These are phyloP conservation scores for Gynochthodes officinalis DNA, from an alignment of 257 asterid species.

Conservation along the genomic window DNA sequence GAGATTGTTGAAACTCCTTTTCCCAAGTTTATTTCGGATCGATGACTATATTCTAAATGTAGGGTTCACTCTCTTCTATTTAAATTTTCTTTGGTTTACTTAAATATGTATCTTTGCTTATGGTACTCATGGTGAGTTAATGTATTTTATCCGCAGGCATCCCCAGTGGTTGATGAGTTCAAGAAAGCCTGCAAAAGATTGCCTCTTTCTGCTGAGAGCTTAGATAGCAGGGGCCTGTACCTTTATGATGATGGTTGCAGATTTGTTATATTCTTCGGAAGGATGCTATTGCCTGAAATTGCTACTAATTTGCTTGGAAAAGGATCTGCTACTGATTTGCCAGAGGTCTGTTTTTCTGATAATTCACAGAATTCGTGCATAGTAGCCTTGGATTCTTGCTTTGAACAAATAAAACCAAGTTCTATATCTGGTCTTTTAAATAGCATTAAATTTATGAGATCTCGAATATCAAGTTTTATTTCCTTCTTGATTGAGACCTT, in stretches of 20 bases:
- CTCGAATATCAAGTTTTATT: not conserved
- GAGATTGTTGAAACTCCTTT: conserved; percentile 71
- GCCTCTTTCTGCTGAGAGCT: conserved; percentile 67
- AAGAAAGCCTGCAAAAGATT: conserved; percentile 44
- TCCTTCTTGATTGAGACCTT: not conserved
- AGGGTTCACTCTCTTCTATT: conserved; percentile 13
- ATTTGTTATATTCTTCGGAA: conserved; percentile 77
- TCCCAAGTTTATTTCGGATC: conserved; percentile 62
- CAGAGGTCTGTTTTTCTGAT: conserved; percentile 46
- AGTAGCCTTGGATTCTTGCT: not conserved
- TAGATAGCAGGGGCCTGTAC: conserved; percentile 71
- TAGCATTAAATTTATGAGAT: not conserved
- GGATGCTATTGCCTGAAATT: conserved; percentile 58
- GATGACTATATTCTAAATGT: conserved; percentile 63
- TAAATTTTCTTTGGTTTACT: not conserved
- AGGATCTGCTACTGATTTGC: conserved; percentile 53
- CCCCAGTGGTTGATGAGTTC: conserved; percentile 46
- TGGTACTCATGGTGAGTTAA: conserved; percentile 5
- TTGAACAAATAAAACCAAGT: not conserved
- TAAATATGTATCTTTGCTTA: not conserved
- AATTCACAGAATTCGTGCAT: not conserved
- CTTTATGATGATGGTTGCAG: conserved; percentile 76
- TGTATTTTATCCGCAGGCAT: conserved; percentile 16
- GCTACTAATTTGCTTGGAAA: conserved; percentile 60
- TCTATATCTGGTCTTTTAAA: not conserved